These are phyloP conservation scores for Kwoniella sp. DNA, from an alignment of 768 basidiomycete genomes.

Conservation along the genomic window DNA sequence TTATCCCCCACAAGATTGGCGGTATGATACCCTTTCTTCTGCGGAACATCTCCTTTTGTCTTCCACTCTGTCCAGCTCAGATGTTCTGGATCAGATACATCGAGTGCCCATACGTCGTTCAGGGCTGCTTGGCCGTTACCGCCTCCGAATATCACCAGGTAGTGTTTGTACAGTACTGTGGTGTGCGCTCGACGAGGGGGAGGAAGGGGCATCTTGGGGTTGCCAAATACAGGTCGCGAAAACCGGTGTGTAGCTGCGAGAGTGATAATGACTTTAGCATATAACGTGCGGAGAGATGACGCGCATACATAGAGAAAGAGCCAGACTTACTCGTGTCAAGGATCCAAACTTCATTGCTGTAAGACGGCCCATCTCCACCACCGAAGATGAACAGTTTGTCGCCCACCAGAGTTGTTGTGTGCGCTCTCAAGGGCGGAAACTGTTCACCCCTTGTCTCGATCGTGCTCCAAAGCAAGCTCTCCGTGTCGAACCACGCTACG, in stretches of 20 bases:
- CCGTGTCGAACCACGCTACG: constrained; percentile 81
- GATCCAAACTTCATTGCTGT: constrained; percentile 80
- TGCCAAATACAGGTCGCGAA: constrained; percentile 48
- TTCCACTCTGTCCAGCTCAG: constrained; percentile 67
- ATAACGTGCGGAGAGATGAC: neutral
- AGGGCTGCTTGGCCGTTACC: constrained; percentile 88
- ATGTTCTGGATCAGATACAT: constrained; percentile 62
- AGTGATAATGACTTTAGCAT: neutral
- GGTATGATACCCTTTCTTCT: constrained; percentile 75
- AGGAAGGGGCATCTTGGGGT: constrained; percentile 50
- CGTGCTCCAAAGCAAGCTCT: constrained; percentile 86
- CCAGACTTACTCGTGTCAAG: constrained; percentile 69
- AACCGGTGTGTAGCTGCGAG: constrained; percentile 50
- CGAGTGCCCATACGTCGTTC: constrained; percentile 86
- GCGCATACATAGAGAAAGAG: neutral
- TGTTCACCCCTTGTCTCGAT: constrained; percentile 75
- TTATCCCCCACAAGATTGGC: constrained; percentile 81
- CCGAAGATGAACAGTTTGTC: constrained; percentile 80
- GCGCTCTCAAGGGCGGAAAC: constrained; percentile 82
- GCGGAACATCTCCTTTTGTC: constrained; percentile 61
- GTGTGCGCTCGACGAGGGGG: constrained; percentile 85
- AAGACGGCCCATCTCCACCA: constrained; percentile 78
- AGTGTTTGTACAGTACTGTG: constrained; percentile 70
- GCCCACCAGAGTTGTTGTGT: constrained; percentile 76
- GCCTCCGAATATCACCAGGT: constrained; percentile 88